phyloP scores from a whole-genome alignment of 495 filamentous ascomycete species.

The Penicillium diatomitis region DNA sequence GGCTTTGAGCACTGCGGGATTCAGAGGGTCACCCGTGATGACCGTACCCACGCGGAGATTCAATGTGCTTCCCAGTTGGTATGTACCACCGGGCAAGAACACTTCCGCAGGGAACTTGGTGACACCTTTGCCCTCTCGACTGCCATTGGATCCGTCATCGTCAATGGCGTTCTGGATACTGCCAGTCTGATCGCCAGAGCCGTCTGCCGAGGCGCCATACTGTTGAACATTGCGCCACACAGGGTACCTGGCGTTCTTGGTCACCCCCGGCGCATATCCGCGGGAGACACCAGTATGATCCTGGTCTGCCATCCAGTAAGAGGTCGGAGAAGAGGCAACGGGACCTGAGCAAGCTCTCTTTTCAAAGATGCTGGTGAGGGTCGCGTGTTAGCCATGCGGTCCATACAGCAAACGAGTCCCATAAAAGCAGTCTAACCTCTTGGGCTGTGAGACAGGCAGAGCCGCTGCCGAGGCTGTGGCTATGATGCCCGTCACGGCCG shows the following conservation, averaged over 20 bases:
- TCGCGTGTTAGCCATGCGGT: too few species aligned
- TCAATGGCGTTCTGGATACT: slow-evolving; percentile 27
- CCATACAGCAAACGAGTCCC: not conserved
- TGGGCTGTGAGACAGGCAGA: not conserved
- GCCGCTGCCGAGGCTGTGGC: slow-evolving; percentile 2
- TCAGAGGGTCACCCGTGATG: slow-evolving; percentile 29
- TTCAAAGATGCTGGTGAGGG: not conserved
- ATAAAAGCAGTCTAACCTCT: not conserved
- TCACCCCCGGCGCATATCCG: slow-evolving; percentile 28
- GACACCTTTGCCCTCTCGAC: slow-evolving; percentile 24
- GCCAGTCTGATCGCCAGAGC: slow-evolving; percentile 34
- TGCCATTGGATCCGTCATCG: slow-evolving; percentile 17
- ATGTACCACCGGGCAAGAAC: slow-evolving; percentile 39
- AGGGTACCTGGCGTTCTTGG: slow-evolving; percentile 30
- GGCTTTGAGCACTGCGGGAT: slow-evolving; percentile 27
- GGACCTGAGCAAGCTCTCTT: slow-evolving; percentile 6
- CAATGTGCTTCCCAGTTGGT: slow-evolving; percentile 27
- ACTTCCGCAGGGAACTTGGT: slow-evolving; percentile 40
- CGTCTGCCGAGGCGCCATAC: slow-evolving; percentile 41
- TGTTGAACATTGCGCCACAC: slow-evolving; percentile 46
- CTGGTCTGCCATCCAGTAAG: slow-evolving; percentile 22
- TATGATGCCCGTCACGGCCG: not conserved
- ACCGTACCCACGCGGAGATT: slow-evolving; percentile 33
- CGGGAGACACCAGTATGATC: slow-evolving; percentile 19
- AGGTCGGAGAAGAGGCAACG: slow-evolving; percentile 6